phyloP scores from a whole-genome alignment of 129 eudicot species.

The Pulicaria dysenterica region DNA sequence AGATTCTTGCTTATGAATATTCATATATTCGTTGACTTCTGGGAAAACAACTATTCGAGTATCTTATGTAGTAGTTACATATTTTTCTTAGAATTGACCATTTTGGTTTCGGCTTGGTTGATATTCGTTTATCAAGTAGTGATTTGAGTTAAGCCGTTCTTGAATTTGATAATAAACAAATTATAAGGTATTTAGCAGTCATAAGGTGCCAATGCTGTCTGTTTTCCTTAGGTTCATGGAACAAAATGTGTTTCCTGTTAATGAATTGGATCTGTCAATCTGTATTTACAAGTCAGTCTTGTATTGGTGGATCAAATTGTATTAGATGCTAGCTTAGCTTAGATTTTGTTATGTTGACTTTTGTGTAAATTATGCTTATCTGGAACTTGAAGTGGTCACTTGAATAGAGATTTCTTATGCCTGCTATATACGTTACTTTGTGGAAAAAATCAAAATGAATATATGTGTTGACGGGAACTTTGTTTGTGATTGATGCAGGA shows the following conservation, averaged over 20 bases:
- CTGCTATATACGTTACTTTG: no score
- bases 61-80: constrained; percentile 3
- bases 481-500: constrained; percentile 52
- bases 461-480: background rate
- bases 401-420: no score
- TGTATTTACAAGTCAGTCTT: background rate
- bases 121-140: background rate
- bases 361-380: no score
- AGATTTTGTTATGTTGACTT: background rate
- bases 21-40: constrained; percentile 21
- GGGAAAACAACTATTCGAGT: background rate
- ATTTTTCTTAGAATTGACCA: background rate
- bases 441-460: background rate
- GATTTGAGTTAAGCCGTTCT: background rate
- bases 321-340: background rate
- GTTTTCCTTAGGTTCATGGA: no score
- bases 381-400: no score
- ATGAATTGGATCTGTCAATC: background rate
- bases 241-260: background rate
- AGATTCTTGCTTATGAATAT: constrained; percentile 32
- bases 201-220: no score
- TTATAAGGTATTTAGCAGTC: background rate
- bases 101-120: background rate
- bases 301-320: background rate
- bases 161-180: background rate